Base-by-base conservation (phyloP, 208 protist genomes). In the Lotmaria passim region DNA sequence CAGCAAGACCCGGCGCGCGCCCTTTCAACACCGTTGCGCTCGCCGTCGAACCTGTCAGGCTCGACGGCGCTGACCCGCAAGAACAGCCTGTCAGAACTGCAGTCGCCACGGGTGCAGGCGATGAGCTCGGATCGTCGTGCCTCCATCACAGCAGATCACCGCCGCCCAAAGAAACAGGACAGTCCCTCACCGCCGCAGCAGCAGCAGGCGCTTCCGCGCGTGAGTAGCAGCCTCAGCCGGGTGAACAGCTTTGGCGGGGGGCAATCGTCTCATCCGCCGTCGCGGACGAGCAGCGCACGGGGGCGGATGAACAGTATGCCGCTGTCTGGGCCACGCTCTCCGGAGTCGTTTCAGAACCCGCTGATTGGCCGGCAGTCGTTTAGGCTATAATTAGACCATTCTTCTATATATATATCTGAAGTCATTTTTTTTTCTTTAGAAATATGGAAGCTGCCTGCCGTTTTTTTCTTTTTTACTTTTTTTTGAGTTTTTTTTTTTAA, bases 341-440 rank as follows among this genome's bases (percentile, higher is more conserved):
- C 60, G 43, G 60, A 56, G 39, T 19, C 15, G 4, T 66, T 68
- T 30, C 31, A 66, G 31, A 71, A 78, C 65, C 72, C 72, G 21
- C 57, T 73, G 41, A 26, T 76, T 23, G 71, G 71, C 15, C 71
- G 71, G 14, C 71, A 76, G 56, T 63, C 28, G 15, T 70, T 76
- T 39, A 39, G 43, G 11, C 17, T 47, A 3, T 60, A 62, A 39
- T 1, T 17, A 52, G 7, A 31, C 21, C n/a, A n/a, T 43, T 44
- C 0, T n/a, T n/a, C n/a, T n/a, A n/a, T n/a, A n/a, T n/a, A n/a
- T n/a, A n/a, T n/a, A n/a, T n/a, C n/a, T n/a, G 8, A 0, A 21
- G 17, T 41, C 30, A 17, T 53, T 36, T 66, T 36, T 66, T 19
- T 55, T 33, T 43, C 21, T 48, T 34, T 70, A 10, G 24, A n/a